These are phyloP conservation scores for Chimonanthus salicifolius DNA, from an alignment of 164 flowering plant species.

Conservation along the genomic window DNA sequence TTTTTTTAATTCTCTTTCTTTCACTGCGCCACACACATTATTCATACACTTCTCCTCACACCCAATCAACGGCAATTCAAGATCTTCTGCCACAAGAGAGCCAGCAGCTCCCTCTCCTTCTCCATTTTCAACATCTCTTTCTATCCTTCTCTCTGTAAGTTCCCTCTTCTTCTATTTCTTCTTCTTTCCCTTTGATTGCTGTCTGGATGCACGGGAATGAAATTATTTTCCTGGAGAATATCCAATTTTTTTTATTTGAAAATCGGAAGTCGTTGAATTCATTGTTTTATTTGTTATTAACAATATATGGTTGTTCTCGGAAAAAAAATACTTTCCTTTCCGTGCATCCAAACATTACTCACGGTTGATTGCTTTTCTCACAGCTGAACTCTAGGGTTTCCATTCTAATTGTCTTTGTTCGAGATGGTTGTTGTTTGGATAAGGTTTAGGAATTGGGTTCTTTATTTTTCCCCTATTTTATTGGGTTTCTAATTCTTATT, in stretches of 20 bases:
- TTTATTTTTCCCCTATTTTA: not conserved
- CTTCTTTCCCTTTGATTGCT: not conserved
- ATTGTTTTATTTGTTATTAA: too few species aligned
- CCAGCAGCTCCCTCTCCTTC: too few species aligned
- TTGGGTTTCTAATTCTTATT: not conserved
- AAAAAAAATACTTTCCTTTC: too few species aligned
- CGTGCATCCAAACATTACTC: too few species aligned
- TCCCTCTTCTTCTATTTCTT: not conserved
- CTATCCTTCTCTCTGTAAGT: too few species aligned
- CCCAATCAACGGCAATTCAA: not conserved
- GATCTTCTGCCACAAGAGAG: not conserved
- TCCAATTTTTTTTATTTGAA: too few species aligned
- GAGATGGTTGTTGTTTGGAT: not conserved
- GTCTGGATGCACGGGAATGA: not conserved
- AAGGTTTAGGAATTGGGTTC: not conserved
- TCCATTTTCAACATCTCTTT: too few species aligned
- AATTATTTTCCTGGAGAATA: not conserved
- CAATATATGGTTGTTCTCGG: too few species aligned
- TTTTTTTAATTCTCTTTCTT: not conserved
- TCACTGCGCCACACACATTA: not conserved
- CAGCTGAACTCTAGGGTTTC: conserved; percentile 7
- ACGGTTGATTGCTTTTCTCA: too few species aligned
- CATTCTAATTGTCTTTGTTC: not conserved
- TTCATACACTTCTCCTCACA: not conserved
- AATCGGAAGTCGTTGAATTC: too few species aligned